These are phyloP conservation scores for Ambrosia trifida DNA, from an alignment of 129 eudicot species.

Conservation along the genomic window DNA sequence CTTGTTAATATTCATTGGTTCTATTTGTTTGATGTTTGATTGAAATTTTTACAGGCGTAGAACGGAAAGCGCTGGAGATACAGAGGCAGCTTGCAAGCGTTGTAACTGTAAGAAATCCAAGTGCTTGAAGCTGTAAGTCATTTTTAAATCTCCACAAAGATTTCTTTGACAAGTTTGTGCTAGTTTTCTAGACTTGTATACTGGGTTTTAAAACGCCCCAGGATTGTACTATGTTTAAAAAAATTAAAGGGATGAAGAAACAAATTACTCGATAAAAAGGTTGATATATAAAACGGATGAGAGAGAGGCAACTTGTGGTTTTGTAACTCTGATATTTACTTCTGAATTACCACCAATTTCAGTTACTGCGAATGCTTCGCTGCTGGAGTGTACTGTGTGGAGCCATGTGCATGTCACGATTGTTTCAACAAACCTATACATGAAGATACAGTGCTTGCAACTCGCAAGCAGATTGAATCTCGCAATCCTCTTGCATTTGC, in stretches of 20 bases:
- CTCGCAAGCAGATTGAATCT: conserved; percentile 95
- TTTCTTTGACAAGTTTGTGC: background rate
- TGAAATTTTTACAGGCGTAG: conserved; percentile 59
- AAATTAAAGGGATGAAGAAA: too few species aligned
- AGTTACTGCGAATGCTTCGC: conserved; percentile 99
- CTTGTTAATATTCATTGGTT: background rate
- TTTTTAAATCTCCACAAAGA: background rate
- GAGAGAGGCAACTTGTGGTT: background rate
- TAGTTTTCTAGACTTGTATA: too few species aligned
- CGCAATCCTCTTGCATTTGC: conserved; percentile 99
- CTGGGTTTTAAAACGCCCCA: too few species aligned
- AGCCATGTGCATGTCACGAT: conserved; percentile 92
- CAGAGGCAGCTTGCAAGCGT: conserved; percentile 79
- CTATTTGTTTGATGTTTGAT: conserved; percentile 10
- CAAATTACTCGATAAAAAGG: too few species aligned
- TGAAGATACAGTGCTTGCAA: conserved; percentile 87
- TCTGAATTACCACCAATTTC: conserved; percentile 28
- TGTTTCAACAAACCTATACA: conserved; percentile 96
- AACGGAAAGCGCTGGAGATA: conserved; percentile 57
- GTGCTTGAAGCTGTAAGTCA: conserved; percentile 96
- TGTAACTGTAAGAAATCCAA: conserved; percentile 97
- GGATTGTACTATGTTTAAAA: too few species aligned
- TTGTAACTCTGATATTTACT: conserved; percentile 17
- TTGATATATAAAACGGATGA: too few species aligned
- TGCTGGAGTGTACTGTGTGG: conserved; percentile 98